Base-by-base conservation (phyloP, 2,329 filamentous ascomycete species). In the Claviceps pusilla region DNA sequence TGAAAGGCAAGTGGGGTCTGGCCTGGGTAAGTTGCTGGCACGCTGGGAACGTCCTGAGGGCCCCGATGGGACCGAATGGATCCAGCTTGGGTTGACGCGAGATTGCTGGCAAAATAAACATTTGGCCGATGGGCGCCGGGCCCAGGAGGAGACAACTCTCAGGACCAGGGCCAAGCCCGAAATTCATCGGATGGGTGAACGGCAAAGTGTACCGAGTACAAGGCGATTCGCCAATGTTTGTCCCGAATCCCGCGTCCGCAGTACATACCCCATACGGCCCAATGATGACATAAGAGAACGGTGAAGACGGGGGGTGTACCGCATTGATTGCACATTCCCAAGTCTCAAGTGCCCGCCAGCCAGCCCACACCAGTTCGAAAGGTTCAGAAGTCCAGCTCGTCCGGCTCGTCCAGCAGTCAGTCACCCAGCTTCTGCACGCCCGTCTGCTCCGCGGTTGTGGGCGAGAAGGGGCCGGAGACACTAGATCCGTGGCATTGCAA, bases 281-380 rank as follows among this genome's bases (percentile, higher is more conserved):
- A 19, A 46, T 24, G 43, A 52, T 47, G 43, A 52, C 51, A 52
- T 52, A 29, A 29, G 43, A 48, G 42, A 47, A 52, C 43, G 37
- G 39, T 37, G 33, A 46, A 28, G 24, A 46, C 50, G n/a, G 31
- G 31, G 42, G 49, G 35, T 14, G 6, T 4, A 24, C 19, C 19
- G 45, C 45, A 46, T 24, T 29, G 24, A 14, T 19, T 28, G 10
- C 42, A 14, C 24, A 19, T 11, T 46, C 43, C 19, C 35, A 7
- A 35, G 5, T 43, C 41, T 5, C 42, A 24, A 12, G n/a, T 45
- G 43, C 43, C 43, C 43, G 19, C 7, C 9, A 12, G 42, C 42
- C n/a, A 45, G 9, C 24, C 9, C 24, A 24, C 24, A 24, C 24
- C 24, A 24, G 24, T 24, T 24, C 24, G 24, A 24, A 24, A 24